Evolutionary conservation across 2,329 filamentous ascomycete genomes (phyloP).

Genomic region (Ophiostoma montium): DNA sequence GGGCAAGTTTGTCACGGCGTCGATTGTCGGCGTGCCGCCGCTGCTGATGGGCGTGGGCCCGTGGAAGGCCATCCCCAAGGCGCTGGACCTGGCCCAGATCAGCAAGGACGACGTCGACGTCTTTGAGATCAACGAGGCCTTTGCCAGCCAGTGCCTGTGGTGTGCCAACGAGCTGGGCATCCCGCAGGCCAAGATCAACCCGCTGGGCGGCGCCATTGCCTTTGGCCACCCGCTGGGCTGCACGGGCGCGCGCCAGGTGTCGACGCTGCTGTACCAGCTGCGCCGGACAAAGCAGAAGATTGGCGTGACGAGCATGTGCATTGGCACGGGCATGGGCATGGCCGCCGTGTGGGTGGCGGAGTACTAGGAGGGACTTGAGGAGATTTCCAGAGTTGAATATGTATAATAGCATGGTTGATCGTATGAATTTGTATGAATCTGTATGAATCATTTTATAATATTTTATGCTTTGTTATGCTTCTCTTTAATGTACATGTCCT

Average conservation of each 20-base stretch:
- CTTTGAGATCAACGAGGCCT: conserved; percentile 98
- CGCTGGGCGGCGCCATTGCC: conserved; percentile 91
- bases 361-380: conserved; percentile 30
- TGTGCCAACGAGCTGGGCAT: conserved; percentile 79
- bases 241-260: conserved; percentile 87
- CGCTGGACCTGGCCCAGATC: conserved; percentile 75
- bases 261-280: conserved; percentile 81
- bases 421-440: too few relatives aligned
- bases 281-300: conserved; percentile 71
- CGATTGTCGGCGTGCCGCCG: conserved; percentile 77
- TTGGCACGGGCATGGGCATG: conserved; percentile 97
- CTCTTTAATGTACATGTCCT: background rate
- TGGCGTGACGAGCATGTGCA: conserved; percentile 89
- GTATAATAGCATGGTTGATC: too few relatives aligned
- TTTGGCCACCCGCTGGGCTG: conserved; percentile 92
- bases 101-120: conserved; percentile 86
- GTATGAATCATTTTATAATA: too few relatives aligned
- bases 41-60: conserved; percentile 93
- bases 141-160: conserved; percentile 89
- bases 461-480: background rate
- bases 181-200: conserved; percentile 79
- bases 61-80: conserved; percentile 90
- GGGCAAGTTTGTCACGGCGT: conserved; percentile 80
- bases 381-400: too few relatives aligned
- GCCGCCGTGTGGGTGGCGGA: conserved; percentile 92